Base-by-base conservation (phyloP, 192 early-diverging fungal species). In the Coemansia sp. region DNA sequence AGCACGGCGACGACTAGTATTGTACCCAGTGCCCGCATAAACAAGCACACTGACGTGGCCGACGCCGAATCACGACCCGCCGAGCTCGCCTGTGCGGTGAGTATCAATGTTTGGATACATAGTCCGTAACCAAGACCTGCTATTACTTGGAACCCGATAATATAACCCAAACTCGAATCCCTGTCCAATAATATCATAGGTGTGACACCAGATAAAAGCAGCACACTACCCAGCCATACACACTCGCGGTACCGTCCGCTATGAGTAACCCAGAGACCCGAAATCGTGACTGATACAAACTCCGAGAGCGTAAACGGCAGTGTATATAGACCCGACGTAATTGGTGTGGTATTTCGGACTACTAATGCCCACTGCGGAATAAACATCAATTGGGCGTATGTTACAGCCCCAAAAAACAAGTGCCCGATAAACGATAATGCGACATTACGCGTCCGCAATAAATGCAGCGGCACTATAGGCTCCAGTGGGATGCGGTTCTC, bases 391-490 rank as follows among this genome's bases (percentile, higher is more conserved):
- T 45, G 64, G 11, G 70, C 70, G 42, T 72, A 61, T 15, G 64
- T 66, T 6, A 66, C 44, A 38, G 70, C 63, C 0, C 78, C 78
- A 13, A 80, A 53, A 17, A 66, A 60, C 20, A 75, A 29, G 12
- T 67, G 60, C 2, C 55, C 51, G 40, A 71, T 50, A 45, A 64
- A 51, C 11, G 65, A 13, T 4, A 80, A 19, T 0, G 77, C 74
- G 17, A 75, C 65, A 45, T 78, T 86, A 34, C 78, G 73, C 62
- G 86, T 82, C 24, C 71, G 51, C 55, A 92, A 86, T 17, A 92
- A 58, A 1, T 63, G 61, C 29, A 82, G 42, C 2, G 90, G 88
- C 15, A 95, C 85, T 20, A 98, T 82, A 31, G 86, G 72, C 71
- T 93, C 88, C 6, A 11, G 61, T 0, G 78, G 82, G 5, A 67